Base-by-base conservation (phyloP, 2,329 filamentous ascomycete species). In the Claviceps capensis region DNA sequence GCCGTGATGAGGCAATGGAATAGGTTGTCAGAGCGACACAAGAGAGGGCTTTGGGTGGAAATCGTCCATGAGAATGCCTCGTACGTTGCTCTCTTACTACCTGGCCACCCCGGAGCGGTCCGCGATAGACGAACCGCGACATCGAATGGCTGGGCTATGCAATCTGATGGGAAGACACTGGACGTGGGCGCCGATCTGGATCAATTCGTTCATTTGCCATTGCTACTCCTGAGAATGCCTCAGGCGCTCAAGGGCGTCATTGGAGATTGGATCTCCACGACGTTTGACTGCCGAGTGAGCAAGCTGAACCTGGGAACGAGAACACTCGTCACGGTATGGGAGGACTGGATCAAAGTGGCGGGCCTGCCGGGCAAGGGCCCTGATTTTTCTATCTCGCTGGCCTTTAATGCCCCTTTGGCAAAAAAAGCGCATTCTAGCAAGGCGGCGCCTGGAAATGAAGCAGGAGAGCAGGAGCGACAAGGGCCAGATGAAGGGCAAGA, bases 171-270 rank as follows among this genome's bases (percentile, higher is more conserved):
- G n/a, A n/a, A 51, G 38, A 13, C 30, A 47, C 22, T 41, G 23
- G 48, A 53, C 9, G 17, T 30, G 36, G 17, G 44, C 11, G 30
- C 42, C 9, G 57, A 62, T 19, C 23, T 58, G 2, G 48, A 45
- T 3, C 59, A 61, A 1, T 80, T 80, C 50, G 37, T 76, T 3
- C 61, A 69, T 34, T 66, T 81, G 0, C 77, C 78, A 0, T 64
- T 81, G 0, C 65, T 81, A 2, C 64, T 82, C 1, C 62, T 79
- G 34, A 71, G 77, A 23, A 79, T 81, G 75, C 78, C 78, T 0
- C 64, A 72, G 4, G 63, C 75, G 2, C 64, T 81, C 1, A 78
- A 77, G 56, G 53, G 65, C 2, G 64, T 75, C 19, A 57, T 81
- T 0, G 54, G 68, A n/a, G 69, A 73, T 22, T 82, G 80, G 61